Base-by-base conservation (phyloP, 306 rosid species). In the Gastrolobium bilobum region DNA sequence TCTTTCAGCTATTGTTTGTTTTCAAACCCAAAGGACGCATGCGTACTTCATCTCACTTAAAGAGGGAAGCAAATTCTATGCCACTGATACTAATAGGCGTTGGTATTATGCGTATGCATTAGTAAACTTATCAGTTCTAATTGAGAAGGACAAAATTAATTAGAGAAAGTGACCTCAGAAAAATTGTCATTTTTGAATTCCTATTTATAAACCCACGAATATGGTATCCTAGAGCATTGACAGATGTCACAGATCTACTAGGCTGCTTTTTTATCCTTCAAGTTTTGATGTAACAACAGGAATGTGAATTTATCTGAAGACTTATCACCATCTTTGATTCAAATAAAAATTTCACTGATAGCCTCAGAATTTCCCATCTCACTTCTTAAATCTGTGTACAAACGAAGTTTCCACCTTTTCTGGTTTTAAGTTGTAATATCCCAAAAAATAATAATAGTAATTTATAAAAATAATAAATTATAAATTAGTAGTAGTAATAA, bases 391-490 rank as follows among this genome's bases (percentile, higher is more conserved):
- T 31, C 33, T 15, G 34, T 33, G 30, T 5, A 4, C 62, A 40
- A 65, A 39, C 52, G 31, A 61, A 33, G 4, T 51, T 76, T 15
- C 50, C 71, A 47, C 30, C 35, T 60, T 61, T 48, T 20, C 57
- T 61, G 11, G 54, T 64, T 52, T 76, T 15, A 34, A 20, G n/a
- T n/a, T n/a, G n/a, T n/a, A n/a, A n/a, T n/a, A n/a, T n/a, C n/a
- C n/a, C n/a, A n/a, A n/a, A n/a, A n/a, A n/a, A n/a, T n/a, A n/a
- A n/a, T n/a, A n/a, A n/a, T n/a, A n/a, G n/a, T n/a, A n/a, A n/a
- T 40, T 3, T 40, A 40, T 3, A 40, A 40, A 39, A 40, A 40
- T 3, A 7, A 40, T 4, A 40, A 40, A n/a, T n/a, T n/a, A n/a
- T n/a, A n/a, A n/a, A n/a, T n/a, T n/a, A n/a, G n/a, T n/a, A n/a